Conservation (phyloP, 139 green algal species). For the Coelastrella sp. region DNA sequence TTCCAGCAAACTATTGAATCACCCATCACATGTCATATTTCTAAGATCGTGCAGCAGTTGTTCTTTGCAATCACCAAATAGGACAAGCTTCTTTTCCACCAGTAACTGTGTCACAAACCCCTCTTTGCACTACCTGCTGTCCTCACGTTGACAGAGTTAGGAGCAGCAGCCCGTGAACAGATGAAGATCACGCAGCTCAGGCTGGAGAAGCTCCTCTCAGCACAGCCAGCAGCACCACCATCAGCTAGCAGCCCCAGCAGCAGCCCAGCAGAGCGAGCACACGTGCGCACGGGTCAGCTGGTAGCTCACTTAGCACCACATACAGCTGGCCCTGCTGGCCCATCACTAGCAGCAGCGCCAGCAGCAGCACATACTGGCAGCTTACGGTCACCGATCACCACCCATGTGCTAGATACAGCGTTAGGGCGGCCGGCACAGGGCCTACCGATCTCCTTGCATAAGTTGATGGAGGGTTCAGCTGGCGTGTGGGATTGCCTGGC, state of each 20-base stretch:
- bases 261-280: slow-evolving; percentile 25
- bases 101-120: no score
- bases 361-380: slow-evolving; percentile 25
- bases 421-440: slow-evolving; percentile 84
- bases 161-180: slow-evolving; percentile 87
- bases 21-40: no score
- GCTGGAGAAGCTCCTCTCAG: slow-evolving; percentile 71
- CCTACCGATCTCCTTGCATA: slow-evolving; percentile 77
- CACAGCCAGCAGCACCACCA: not conserved
- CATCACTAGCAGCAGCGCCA: not conserved
- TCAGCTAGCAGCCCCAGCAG: not conserved
- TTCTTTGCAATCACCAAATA: no score
- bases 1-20: no score
- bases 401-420: slow-evolving; percentile 93
- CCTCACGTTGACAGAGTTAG: slow-evolving; percentile 52
- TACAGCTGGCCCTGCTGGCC: not conserved
- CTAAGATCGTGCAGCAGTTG: no score
- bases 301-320: slow-evolving; percentile 58
- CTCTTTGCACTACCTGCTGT: not conserved
- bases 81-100: no score
- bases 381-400: slow-evolving; percentile 91
- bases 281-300: slow-evolving; percentile 55
- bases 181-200: slow-evolving; percentile 97
- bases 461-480: slow-evolving; percentile 56
- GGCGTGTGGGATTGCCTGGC: slow-evolving; percentile 68